A percentile compares a stretch with the other conserved stretches of the same genome.
These are phyloP conservation scores for Streptanthus diversifolius DNA, from an alignment of 345 rosid genomes.

Conservation along the genomic window DNA sequence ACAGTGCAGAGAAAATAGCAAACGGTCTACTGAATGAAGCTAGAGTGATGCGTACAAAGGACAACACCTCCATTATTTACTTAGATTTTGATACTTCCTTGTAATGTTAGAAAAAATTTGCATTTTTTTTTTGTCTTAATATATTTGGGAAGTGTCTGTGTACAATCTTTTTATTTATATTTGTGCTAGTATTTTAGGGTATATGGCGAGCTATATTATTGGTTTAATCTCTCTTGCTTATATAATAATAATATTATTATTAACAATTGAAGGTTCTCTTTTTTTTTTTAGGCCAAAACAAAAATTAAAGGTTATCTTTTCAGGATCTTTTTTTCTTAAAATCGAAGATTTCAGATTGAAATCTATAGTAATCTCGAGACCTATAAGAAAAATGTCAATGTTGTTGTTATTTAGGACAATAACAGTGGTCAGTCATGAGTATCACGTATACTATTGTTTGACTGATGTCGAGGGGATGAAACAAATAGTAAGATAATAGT, in stretches of 20 bases:
- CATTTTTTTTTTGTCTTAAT: neutral
- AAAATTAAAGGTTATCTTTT: neutral
- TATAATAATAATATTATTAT: neutral
- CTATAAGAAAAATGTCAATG: neutral
- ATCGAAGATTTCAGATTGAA: neutral
- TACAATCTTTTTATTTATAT: constrained; percentile 14
- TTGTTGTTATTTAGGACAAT: neutral
- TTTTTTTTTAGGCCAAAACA: too few species aligned
- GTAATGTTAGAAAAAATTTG: constrained; percentile 28
- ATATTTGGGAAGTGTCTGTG: constrained; percentile 16
- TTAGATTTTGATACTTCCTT: constrained; percentile 59
- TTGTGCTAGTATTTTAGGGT: constrained; percentile 9
- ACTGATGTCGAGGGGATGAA: neutral
- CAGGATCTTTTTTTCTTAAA: neutral
- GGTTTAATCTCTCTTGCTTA: constrained; percentile 19
- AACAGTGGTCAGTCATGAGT: neutral
- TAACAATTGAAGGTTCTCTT: neutral
- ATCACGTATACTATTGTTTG: neutral
- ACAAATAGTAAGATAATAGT: too few species aligned
- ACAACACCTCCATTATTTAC: constrained; percentile 85
- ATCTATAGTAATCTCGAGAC: neutral
- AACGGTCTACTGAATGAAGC: constrained; percentile 73
- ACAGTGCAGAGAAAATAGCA: constrained; percentile 71
- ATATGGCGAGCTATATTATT: constrained; percentile 2
- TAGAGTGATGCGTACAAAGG: constrained; percentile 80